Percentiles rank a stretch among this genome's conserved stretches.
phyloP scores from a whole-genome alignment of 1,284 basidiomycete genomes.

The Ceratobasidium sp. region DNA sequence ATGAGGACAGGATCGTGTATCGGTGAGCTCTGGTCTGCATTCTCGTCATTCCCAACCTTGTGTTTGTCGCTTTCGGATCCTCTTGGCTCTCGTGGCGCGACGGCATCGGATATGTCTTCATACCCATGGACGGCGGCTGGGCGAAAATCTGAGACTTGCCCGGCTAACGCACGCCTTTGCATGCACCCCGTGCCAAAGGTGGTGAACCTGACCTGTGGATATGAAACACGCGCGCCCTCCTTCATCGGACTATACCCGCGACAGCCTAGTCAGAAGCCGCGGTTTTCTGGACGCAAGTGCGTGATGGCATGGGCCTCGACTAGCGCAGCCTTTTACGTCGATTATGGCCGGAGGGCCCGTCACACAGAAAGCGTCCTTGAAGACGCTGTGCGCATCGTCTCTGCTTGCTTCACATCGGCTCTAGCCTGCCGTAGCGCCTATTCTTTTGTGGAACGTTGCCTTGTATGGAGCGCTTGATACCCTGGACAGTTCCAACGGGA shows the following conservation, averaged over 20 bases:
- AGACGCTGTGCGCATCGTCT: background rate
- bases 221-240: background rate
- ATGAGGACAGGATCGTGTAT: background rate
- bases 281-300: background rate
- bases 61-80: background rate
- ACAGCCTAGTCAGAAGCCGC: background rate
- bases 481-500: background rate
- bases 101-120: background rate
- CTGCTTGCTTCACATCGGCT: background rate
- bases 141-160: background rate
- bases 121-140: background rate
- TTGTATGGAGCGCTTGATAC: background rate
- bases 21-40: background rate
- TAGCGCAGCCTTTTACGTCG: background rate
- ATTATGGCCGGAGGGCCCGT: background rate
- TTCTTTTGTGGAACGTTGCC: background rate
- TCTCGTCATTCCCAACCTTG: conserved; percentile 1
- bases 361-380: background rate
- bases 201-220: background rate
- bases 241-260: background rate
- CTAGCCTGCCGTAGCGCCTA: background rate
- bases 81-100: background rate
- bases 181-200: background rate
- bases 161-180: background rate
- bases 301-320: background rate